A percentile compares a stretch with the other conserved stretches of the same genome.
These are phyloP conservation scores for Entomophthora muscae DNA, from an alignment of 371 early-diverging fungal species.

Conservation along the genomic window DNA sequence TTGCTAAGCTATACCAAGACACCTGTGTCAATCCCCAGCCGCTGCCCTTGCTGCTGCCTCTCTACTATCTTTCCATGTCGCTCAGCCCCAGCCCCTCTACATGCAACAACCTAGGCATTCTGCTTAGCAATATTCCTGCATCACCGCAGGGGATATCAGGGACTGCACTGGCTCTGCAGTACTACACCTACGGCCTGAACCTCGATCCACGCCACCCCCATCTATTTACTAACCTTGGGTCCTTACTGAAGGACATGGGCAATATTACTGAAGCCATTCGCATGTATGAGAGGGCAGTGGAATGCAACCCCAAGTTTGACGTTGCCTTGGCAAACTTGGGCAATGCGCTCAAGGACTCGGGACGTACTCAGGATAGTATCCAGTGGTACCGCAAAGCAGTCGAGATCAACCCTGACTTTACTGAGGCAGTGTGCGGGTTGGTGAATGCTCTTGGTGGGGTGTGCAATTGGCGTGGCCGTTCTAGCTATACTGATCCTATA, in stretches of 20 bases:
- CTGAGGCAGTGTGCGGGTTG: constrained; percentile 79
- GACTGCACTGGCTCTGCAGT: constrained; percentile 52
- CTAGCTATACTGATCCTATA: constrained; percentile 15
- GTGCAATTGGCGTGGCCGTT: constrained; percentile 80
- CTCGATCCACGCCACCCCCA: constrained; percentile 76
- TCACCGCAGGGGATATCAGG: constrained; percentile 26
- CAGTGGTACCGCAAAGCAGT: constrained; percentile 72
- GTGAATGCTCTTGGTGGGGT: constrained; percentile 73
- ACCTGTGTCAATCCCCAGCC: constrained; percentile 11
- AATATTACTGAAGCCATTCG: constrained; percentile 60
- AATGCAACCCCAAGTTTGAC: constrained; percentile 68
- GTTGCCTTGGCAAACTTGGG: constrained; percentile 83
- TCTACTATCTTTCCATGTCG: constrained; percentile 68
- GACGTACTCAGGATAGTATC: constrained; percentile 73
- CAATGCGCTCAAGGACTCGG: constrained; percentile 77
- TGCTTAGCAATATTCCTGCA: constrained; percentile 42
- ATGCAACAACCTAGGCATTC: constrained; percentile 76
- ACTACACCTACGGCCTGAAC: constrained; percentile 71
- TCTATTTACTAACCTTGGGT: constrained; percentile 76
- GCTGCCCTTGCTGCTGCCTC: constrained; percentile 41
- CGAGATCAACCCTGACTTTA: constrained; percentile 72
- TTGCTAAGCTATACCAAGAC: constrained; percentile 79
- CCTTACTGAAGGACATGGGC: constrained; percentile 72
- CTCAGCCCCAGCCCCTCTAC: constrained; percentile 72
- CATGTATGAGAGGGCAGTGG: constrained; percentile 80